phyloP scores from a whole-genome alignment of 2,329 filamentous ascomycete species.

The Fusarium ramigenum region DNA sequence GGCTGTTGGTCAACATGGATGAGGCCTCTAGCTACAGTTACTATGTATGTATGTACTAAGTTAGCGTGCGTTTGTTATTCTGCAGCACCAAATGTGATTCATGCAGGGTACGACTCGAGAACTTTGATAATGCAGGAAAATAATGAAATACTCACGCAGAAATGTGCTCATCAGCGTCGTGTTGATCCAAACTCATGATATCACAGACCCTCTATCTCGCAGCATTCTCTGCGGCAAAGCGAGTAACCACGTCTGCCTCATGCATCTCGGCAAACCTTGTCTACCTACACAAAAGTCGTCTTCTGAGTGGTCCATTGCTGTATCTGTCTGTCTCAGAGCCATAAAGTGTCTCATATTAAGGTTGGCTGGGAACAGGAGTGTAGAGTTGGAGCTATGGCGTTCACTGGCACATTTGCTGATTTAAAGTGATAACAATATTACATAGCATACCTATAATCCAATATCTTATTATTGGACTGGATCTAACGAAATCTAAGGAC shows the following conservation, averaged over 20 bases:
- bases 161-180: constrained; percentile 18
- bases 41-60: neutral
- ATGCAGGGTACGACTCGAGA: constrained; percentile 41
- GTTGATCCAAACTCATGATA: neutral
- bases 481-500: neutral
- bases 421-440: neutral
- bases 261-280: constrained; percentile 7
- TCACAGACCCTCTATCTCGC: neutral
- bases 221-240: constrained; percentile 15
- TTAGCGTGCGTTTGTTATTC: constrained; percentile 7
- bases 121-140: neutral
- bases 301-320: neutral
- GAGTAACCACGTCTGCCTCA: constrained; percentile 2
- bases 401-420: neutral
- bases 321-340: constrained; percentile 4
- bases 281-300: neutral
- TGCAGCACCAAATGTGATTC: constrained; percentile 37
- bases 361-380: neutral
- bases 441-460: neutral
- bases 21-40: neutral
- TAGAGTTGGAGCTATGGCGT: neutral
- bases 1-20: constrained; percentile 10
- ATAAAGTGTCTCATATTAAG: neutral
- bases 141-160: neutral
- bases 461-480: neutral